Conservation (phyloP, 495 filamentous ascomycete genomes). For the Lepraria neglecta region DNA sequence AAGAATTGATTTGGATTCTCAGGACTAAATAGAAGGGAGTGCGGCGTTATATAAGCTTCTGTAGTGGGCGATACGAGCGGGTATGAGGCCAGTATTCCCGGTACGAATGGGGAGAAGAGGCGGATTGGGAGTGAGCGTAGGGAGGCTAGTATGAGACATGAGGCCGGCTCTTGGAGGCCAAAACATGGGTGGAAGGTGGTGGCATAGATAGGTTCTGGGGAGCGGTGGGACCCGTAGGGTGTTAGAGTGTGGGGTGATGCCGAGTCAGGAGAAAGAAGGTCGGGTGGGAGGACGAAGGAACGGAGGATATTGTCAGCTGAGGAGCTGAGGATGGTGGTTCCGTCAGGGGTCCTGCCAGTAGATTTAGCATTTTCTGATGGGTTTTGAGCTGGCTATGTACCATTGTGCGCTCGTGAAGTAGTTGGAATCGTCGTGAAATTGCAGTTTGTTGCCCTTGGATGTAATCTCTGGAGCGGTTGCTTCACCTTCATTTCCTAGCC, state of each 20-base stretch:
- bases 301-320: slow-evolving; percentile 61
- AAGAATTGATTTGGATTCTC: slow-evolving; percentile 54
- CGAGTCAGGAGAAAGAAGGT: slow-evolving; percentile 57
- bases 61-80: slow-evolving; percentile 65
- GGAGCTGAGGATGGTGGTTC: slow-evolving; percentile 72
- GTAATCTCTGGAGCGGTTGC: not conserved
- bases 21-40: slow-evolving; percentile 63
- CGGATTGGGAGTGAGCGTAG: slow-evolving; percentile 68
- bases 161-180: slow-evolving; percentile 55
- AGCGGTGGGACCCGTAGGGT: slow-evolving; percentile 54
- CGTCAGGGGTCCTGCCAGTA: slow-evolving; percentile 63
- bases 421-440: slow-evolving; percentile 26
- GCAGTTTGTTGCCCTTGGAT: not conserved
- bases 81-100: slow-evolving; percentile 53
- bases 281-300: slow-evolving; percentile 64
- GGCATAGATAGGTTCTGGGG: slow-evolving; percentile 65
- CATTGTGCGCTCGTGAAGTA: slow-evolving; percentile 59
- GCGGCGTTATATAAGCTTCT: slow-evolving; percentile 69
- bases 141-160: slow-evolving; percentile 63
- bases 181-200: slow-evolving; percentile 69
- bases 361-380: not conserved
- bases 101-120: slow-evolving; percentile 54
- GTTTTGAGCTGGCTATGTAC: slow-evolving; percentile 30
- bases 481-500: not conserved
- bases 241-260: slow-evolving; percentile 44